These are phyloP conservation scores for Tetrapisispora namnaoensis DNA, from an alignment of 805 yeast genomes.

Conservation along the genomic window DNA sequence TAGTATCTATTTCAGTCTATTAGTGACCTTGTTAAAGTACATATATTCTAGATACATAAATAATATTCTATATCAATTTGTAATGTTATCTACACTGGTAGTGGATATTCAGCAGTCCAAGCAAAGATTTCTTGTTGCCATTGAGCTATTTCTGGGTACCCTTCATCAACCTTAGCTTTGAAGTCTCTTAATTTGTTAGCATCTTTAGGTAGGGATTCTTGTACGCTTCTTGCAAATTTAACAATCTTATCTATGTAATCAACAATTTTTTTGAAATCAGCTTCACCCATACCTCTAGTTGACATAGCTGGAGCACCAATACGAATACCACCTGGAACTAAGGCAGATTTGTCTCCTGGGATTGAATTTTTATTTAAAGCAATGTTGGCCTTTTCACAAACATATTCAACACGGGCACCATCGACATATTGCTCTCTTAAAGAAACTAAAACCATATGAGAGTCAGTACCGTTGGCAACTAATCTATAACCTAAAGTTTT, in stretches of 20 bases:
- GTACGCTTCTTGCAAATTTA: constrained; percentile 62
- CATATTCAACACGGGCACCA: constrained; percentile 95
- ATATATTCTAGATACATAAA: background rate
- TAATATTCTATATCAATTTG: background rate
- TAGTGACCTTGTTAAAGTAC: too few relatives aligned
- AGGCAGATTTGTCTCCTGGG: constrained; percentile 95
- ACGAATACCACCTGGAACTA: constrained; percentile 95
- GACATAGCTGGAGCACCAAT: constrained; percentile 99
- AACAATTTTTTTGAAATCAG: constrained; percentile 74
- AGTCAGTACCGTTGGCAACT: constrained; percentile 92
- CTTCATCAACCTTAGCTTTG: constrained; percentile 69
- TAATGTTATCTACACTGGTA: constrained; percentile 26
- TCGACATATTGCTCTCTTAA: constrained; percentile 84
- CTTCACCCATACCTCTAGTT: constrained; percentile 88
- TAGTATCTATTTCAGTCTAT: too few relatives aligned
- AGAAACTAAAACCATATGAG: constrained; percentile 89
- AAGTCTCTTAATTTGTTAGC: constrained; percentile 95
- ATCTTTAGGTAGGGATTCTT: constrained; percentile 73
- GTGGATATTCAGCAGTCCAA: constrained; percentile 89
- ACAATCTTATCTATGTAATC: constrained; percentile 76
- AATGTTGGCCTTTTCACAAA: constrained; percentile 87
- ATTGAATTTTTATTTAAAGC: constrained; percentile 96
- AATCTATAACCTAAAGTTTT: constrained; percentile 63
- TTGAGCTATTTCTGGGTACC: constrained; percentile 55
- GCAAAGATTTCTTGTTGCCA: constrained; percentile 69